phyloP scores from a whole-genome alignment of 1,284 basidiomycete genomes.

The Cutaneotrichosporon sp. region DNA sequence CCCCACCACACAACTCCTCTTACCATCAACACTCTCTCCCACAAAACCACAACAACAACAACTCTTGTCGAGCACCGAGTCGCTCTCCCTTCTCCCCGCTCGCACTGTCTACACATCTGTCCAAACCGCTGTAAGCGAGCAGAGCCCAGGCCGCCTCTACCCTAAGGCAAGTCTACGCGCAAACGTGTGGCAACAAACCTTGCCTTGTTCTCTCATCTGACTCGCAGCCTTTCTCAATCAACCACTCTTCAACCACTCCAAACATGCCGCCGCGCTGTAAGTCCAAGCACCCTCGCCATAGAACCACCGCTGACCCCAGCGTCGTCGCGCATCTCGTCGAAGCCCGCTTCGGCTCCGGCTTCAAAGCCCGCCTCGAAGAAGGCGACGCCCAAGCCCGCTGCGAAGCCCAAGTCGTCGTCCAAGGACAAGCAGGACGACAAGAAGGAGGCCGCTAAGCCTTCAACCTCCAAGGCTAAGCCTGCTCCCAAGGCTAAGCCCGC shows the following conservation, averaged over 20 bases:
- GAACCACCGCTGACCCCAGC: slow-evolving; percentile 16
- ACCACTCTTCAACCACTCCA: background rate
- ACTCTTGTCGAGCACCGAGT: background rate
- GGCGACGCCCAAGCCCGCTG: slow-evolving; percentile 17
- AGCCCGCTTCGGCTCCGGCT: slow-evolving; percentile 9
- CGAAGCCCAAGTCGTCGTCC: slow-evolving; percentile 18
- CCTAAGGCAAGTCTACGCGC: background rate
- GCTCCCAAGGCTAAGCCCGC: slow-evolving; percentile 9
- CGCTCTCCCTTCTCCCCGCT: background rate
- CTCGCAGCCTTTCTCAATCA: background rate
- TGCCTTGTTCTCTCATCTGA: slow-evolving; percentile 4
- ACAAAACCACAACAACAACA: background rate
- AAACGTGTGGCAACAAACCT: background rate
- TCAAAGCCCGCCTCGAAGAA: slow-evolving; percentile 16
- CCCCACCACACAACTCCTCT: too few relatives aligned
- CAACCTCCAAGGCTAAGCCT: too few relatives aligned
- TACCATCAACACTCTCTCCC: too few relatives aligned
- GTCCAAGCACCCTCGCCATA: slow-evolving; percentile 3
- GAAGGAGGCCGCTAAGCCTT: too few relatives aligned
- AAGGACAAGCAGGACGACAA: slow-evolving; percentile 17
- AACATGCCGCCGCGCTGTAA: slow-evolving; percentile 34
- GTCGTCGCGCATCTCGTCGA: slow-evolving; percentile 11
- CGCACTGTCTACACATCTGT: background rate
- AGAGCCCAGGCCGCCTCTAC: background rate
- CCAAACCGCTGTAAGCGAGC: background rate